Evolutionary conservation across 257 asterid species (phyloP).

Genomic region (Datura wrightii): DNA sequence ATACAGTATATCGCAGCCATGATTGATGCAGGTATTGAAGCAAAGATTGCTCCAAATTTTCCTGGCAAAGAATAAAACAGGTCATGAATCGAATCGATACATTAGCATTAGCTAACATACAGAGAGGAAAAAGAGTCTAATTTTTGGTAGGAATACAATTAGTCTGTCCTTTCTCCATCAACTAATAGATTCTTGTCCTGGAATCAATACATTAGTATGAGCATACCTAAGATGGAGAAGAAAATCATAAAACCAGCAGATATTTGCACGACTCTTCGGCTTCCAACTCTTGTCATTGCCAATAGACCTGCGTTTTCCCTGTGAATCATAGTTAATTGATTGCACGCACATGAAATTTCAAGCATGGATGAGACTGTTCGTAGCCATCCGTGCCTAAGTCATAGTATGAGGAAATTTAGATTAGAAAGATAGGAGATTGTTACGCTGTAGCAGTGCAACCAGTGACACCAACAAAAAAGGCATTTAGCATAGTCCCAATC

Average conservation of each 20-base stretch:
- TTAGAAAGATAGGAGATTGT: conserved; percentile 31
- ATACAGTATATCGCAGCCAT: conserved; percentile 79
- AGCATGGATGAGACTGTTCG: not conserved
- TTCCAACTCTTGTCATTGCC: conserved; percentile 79
- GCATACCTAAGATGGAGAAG: conserved; percentile 70
- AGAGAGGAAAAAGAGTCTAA: not conserved
- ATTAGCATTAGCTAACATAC: not conserved
- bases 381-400: not conserved
- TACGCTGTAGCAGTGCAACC: conserved; percentile 75
- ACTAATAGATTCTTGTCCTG: not conserved
- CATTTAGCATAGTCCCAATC: conserved; percentile 67
- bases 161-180: not conserved
- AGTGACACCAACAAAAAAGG: conserved; percentile 67
- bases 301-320: conserved; percentile 86
- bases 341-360: not conserved
- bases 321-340: not conserved
- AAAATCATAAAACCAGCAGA: conserved; percentile 75
- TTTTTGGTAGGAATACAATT: not conserved
- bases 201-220: not conserved
- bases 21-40: conserved; percentile 72
- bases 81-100: not conserved
- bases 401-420: not conserved
- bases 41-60: conserved; percentile 76
- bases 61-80: conserved; percentile 46
- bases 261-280: conserved; percentile 79